phyloP scores from a whole-genome alignment of 169 alveolate genomes.

The Eimeria necatrix region DNA sequence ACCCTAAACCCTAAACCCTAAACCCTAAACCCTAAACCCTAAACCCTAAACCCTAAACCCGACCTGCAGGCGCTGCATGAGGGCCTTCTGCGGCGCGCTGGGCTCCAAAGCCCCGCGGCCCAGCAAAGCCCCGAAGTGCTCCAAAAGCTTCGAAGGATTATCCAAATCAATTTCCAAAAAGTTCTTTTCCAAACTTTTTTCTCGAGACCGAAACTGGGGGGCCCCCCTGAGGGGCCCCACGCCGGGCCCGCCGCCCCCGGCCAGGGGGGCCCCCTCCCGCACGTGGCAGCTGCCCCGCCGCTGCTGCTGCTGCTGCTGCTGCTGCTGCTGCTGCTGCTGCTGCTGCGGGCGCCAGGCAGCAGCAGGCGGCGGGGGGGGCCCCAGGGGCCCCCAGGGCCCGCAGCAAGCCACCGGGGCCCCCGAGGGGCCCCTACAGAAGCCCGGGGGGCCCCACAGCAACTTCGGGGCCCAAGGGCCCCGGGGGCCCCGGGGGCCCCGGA shows the following conservation, averaged over 20 bases:
- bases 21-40: slow-evolving; percentile 25
- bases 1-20: slow-evolving; percentile 27
- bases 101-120: slow-evolving; percentile 52
- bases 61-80: slow-evolving; percentile 57
- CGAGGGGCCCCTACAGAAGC: no score
- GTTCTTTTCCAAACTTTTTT: background rate
- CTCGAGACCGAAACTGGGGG: background rate
- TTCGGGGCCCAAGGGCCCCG: no score
- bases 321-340: background rate
- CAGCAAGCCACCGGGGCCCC: no score
- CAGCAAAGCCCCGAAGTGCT: slow-evolving; percentile 17
- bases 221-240: slow-evolving; percentile 38
- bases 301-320: slow-evolving; percentile 28
- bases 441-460: no score
- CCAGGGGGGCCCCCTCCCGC: background rate
- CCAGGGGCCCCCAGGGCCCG: no score
- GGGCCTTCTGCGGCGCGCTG: slow-evolving; percentile 46
- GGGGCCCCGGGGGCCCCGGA: no score
- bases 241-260: background rate
- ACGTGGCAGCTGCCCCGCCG: background rate
- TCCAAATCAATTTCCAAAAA: slow-evolving; percentile 44
- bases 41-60: slow-evolving; percentile 25
- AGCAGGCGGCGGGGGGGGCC: no score
- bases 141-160: slow-evolving; percentile 45
- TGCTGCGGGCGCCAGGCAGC: no score